Conservation (phyloP, 2,329 filamentous ascomycete genomes). For the Penicillium sp. region DNA sequence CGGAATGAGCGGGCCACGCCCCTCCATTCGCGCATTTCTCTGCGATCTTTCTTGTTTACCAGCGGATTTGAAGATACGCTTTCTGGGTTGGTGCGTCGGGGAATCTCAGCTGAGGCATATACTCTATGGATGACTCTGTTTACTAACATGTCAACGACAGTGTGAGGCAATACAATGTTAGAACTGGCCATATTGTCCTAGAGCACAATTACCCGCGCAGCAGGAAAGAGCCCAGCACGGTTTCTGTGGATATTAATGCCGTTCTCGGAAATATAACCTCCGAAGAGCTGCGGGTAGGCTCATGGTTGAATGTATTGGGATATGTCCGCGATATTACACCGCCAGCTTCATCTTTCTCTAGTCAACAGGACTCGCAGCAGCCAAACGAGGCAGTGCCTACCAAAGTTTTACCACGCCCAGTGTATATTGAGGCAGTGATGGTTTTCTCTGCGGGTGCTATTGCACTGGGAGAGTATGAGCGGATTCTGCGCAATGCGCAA, state of each 20-base stretch:
- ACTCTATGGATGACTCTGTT: neutral
- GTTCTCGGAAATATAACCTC: conserved; percentile 62
- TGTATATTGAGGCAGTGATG: conserved; percentile 66
- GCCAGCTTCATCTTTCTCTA: conserved; percentile 15
- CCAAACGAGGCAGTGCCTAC: conserved; percentile 1
- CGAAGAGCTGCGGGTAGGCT: conserved; percentile 64
- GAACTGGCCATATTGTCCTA: conserved; percentile 60
- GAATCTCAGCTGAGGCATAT: neutral
- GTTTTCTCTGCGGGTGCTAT: conserved; percentile 73
- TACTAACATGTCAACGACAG: conserved; percentile 35
- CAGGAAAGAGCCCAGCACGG: conserved; percentile 43
- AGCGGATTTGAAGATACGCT: conserved; percentile 75
- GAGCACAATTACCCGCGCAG: conserved; percentile 58
- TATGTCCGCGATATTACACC: conserved; percentile 54
- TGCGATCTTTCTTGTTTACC: conserved; percentile 52
- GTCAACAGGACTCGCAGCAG: conserved; percentile 5
- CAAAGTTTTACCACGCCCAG: conserved; percentile 28
- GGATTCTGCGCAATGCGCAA: conserved; percentile 45
- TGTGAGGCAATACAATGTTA: conserved; percentile 55
- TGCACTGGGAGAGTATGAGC: conserved; percentile 67
- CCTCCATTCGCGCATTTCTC: conserved; percentile 63
- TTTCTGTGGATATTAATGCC: conserved; percentile 66
- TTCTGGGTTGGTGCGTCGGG: conserved; percentile 75
- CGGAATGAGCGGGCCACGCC: conserved; percentile 52
- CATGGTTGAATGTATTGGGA: conserved; percentile 85